These are phyloP conservation scores for Flueggea neowawraea DNA, from an alignment of 441 rosid species.

Conservation along the genomic window DNA sequence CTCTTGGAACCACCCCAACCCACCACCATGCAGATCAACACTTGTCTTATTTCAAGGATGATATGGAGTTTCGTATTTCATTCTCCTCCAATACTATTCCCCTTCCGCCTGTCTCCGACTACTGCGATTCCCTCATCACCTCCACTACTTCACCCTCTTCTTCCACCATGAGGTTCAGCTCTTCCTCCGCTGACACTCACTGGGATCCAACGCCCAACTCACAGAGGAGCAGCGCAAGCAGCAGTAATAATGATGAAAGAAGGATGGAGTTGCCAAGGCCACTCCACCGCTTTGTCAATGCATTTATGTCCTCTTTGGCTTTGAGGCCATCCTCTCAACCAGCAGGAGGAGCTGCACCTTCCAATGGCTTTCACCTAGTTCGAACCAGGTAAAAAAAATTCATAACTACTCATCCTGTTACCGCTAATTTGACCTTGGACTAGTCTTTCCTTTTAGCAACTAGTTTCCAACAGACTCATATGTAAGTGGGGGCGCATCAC, in stretches of 20 bases:
- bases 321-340: background rate
- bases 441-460: too few relatives aligned
- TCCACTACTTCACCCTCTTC: background rate
- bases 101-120: background rate
- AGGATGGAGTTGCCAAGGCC: background rate
- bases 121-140: background rate
- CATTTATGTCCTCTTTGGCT: constrained; percentile 8
- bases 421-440: too few relatives aligned
- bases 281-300: constrained; percentile 2
- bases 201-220: too few relatives aligned
- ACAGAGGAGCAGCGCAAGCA: too few relatives aligned
- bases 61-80: constrained; percentile 21
- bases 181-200: constrained; percentile 9
- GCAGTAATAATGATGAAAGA: too few relatives aligned
- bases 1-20: constrained; percentile 13
- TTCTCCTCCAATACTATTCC: constrained; percentile 17
- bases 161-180: constrained; percentile 6
- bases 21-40: background rate
- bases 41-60: background rate
- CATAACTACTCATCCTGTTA: too few relatives aligned
- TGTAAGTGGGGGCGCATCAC: too few relatives aligned
- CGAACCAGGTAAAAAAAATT: too few relatives aligned
- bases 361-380: too few relatives aligned
- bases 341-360: too few relatives aligned
- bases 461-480: too few relatives aligned